These are phyloP conservation scores for Beauveria medogensis DNA, from an alignment of 2,329 filamentous ascomycete species.

Conservation along the genomic window DNA sequence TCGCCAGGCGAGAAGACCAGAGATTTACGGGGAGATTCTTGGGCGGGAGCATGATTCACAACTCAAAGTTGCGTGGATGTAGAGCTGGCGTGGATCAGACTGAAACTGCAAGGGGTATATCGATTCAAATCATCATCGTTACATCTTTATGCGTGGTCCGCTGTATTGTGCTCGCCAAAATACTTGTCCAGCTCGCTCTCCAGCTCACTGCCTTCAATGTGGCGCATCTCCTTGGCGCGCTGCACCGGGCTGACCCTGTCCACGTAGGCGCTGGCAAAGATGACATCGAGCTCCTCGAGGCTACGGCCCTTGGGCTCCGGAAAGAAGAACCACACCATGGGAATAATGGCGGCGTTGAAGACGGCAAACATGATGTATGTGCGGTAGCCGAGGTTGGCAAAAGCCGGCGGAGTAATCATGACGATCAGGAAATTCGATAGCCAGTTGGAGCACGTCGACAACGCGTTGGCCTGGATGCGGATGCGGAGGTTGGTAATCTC, in stretches of 20 bases:
- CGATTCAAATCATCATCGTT: not conserved
- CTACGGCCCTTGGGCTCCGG: conserved; percentile 46
- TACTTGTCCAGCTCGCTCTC: conserved; percentile 23
- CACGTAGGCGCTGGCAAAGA: conserved; percentile 27
- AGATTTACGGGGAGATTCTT: conserved; percentile 13
- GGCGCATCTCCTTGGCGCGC: conserved; percentile 20
- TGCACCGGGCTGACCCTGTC: conserved; percentile 21
- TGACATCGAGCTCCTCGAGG: conserved; percentile 62
- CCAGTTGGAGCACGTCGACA: conserved; percentile 55
- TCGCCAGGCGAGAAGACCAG: conserved; percentile 12
- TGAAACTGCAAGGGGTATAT: not conserved
- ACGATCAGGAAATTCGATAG: conserved; percentile 58
- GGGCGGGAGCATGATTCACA: conserved; percentile 8
- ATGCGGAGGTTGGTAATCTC: conserved; percentile 54
- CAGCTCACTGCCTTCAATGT: conserved; percentile 19
- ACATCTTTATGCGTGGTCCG: not conserved
- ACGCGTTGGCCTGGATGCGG: conserved; percentile 54
- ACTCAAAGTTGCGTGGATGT: conserved; percentile 15
- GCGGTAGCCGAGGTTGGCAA: conserved; percentile 43
- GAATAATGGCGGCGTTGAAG: conserved; percentile 40
- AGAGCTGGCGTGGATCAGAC: not conserved
- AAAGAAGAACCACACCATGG: conserved; percentile 42
- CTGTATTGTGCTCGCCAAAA: conserved; percentile 14
- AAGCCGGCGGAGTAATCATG: conserved; percentile 56
- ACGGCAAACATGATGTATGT: conserved; percentile 45